Evolutionary conservation across 2,329 filamentous ascomycete species (phyloP).

Genomic region (Diaporthe eres): DNA sequence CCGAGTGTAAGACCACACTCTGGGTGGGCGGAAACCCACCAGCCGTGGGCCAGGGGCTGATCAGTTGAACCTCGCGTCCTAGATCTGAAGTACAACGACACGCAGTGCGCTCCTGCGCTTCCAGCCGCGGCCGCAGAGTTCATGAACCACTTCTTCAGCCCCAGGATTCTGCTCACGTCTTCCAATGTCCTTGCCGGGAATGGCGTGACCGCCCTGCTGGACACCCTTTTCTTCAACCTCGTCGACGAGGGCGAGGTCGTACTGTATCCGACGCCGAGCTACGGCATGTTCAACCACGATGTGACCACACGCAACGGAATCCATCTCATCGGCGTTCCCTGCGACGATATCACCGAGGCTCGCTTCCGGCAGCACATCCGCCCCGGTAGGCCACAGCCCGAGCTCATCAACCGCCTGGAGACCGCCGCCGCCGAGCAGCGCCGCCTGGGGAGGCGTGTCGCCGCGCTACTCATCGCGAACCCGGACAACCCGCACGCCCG

Average conservation of each 20-base stretch:
- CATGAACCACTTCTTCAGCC: conserved; percentile 38
- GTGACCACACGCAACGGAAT: conserved; percentile 37
- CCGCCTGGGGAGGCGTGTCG: conserved; percentile 33
- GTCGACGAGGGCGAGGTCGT: conserved; percentile 36
- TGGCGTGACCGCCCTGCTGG: conserved; percentile 37
- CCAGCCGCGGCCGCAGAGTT: conserved; percentile 36
- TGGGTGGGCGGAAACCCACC: not conserved
- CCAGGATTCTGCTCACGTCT: conserved; percentile 20
- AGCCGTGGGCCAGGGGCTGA: conserved; percentile 7
- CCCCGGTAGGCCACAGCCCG: conserved; percentile 36
- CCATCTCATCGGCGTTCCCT: conserved; percentile 34
- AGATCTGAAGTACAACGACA: conserved; percentile 41
- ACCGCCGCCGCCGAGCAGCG: conserved; percentile 30
- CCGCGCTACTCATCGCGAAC: conserved; percentile 39
- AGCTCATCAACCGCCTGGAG: conserved; percentile 32
- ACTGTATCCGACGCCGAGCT: conserved; percentile 37
- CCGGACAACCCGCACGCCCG: conserved; percentile 39
- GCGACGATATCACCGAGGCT: conserved; percentile 39
- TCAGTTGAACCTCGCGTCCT: not conserved
- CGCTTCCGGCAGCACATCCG: conserved; percentile 38
- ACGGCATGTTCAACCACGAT: conserved; percentile 40
- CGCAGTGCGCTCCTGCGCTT: conserved; percentile 32
- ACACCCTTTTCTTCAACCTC: conserved; percentile 40
- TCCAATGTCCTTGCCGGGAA: conserved; percentile 37
- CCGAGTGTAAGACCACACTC: conserved; percentile 31